Conservation (phyloP, 371 early-diverging fungal species). For the Batrachochytrium dendrobatidis region DNA sequence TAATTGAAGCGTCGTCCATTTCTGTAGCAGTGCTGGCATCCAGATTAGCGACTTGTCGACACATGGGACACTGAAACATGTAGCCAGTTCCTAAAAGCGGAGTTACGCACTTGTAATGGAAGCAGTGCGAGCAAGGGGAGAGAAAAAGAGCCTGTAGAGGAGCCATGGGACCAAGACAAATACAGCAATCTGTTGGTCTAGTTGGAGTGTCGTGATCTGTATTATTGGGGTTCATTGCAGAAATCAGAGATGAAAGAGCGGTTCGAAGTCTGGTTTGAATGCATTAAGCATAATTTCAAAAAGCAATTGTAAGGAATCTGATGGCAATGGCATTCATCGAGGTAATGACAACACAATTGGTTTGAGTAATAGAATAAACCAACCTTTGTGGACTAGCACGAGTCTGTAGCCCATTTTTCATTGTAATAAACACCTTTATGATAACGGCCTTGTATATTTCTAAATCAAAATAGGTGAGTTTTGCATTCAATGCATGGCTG, state of each 20-base stretch:
- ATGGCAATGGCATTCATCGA: not conserved
- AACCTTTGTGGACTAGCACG: not conserved
- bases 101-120: constrained; percentile 88
- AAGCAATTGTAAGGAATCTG: not conserved
- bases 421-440: constrained; percentile 28
- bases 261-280: not conserved
- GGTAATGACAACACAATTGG: no score
- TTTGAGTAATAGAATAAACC: no score
- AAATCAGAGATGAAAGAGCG: not conserved
- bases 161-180: constrained; percentile 80
- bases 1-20: constrained; percentile 6
- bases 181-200: constrained; percentile 89
- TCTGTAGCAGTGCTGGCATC: constrained; percentile 63
- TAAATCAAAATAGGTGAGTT: not conserved
- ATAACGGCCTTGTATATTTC: constrained; percentile 38
- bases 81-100: constrained; percentile 57
- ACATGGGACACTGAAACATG: constrained; percentile 87
- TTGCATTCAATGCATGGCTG: constrained; percentile 12
- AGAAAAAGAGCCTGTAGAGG: constrained; percentile 90
- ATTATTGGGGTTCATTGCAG: not conserved
- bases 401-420: constrained; percentile 2
- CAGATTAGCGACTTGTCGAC: constrained; percentile 88
- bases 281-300: not conserved
- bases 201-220: constrained; percentile 5
- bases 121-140: constrained; percentile 90